Base-by-base conservation (phyloP, 2,329 filamentous ascomycete species). In the Diaporthe eres region DNA sequence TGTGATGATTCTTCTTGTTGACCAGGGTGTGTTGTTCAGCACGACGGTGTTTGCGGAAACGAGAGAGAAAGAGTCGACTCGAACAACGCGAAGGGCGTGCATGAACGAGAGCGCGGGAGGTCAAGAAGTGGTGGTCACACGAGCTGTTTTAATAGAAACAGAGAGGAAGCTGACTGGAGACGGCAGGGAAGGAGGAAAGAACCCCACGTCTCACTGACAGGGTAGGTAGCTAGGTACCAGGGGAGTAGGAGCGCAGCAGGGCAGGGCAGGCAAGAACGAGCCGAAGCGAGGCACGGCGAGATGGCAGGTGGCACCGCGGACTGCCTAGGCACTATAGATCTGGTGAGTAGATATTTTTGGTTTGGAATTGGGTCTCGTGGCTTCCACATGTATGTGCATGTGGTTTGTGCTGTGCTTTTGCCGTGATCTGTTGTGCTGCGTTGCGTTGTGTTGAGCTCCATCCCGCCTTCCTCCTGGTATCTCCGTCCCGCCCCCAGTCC, bases 281-380 rank as follows among this genome's bases (percentile, higher is more conserved):
- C 63, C 65, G 47, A 68, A 68, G 65, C 65, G 65, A 68, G 65
- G 31, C 15, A 53, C 65, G 47, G 65, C 5, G n/a, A 47, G 58
- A 10, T 53, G 57, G 44, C 9, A 47, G 57, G 39, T 49, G 67
- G 17, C 31, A 58, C 55, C 19, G 55, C 15, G 55, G 31, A 37
- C 55, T 58, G 60, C 60, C 39, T 28, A 47, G 42, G 31, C 10
- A 22, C 7, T 49, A n/a, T 51, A 28, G 19, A 22, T n/a, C 58
- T 12, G 42, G 37, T 12, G 22, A 39, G 49, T 68, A 15, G 58
- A 28, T 61, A 10, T 58, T 44, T 42, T 15, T 15, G 22, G 28
- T 31, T 17, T 51, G 28, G 31, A 37, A 17, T 44, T 22, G 51
- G 60, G 72, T 72, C 75, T 75, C 68, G 73, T 75, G 75, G 70